Conservation (phyloP, 176 grass and related monocot genomes). For the Cenchrus fungigraminus region DNA sequence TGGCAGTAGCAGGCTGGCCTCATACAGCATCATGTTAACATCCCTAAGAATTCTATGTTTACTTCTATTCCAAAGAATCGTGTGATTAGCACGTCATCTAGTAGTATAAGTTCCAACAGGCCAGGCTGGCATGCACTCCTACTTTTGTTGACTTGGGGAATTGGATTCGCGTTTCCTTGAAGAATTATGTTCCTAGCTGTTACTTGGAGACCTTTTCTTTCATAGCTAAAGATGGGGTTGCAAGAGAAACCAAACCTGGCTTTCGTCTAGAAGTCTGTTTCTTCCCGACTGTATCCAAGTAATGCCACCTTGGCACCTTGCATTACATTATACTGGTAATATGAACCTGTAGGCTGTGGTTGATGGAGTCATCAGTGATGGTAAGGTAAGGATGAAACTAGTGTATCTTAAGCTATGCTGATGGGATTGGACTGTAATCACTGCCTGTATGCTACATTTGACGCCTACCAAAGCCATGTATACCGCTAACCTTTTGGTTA, state of each 20-base stretch:
- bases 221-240: background rate
- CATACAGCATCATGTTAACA: background rate
- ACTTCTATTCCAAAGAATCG: conserved; percentile 7
- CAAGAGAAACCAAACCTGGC: background rate
- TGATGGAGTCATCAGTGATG: background rate
- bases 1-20: conserved; percentile 15
- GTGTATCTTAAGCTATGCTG: background rate
- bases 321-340: background rate
- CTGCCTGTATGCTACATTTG: background rate
- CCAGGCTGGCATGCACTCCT: conserved; percentile 37
- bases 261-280: conserved; percentile 18
- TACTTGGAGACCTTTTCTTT: conserved; percentile 14
- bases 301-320: background rate
- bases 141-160: conserved; percentile 42
- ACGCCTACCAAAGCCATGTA: background rate
- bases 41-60: conserved; percentile 4
- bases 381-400: background rate
- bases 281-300: conserved; percentile 29
- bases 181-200: conserved; percentile 10
- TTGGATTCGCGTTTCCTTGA: conserved; percentile 1
- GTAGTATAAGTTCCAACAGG: background rate
- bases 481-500: background rate
- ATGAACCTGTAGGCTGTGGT: background rate
- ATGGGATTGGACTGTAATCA: background rate
- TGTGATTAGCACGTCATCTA: background rate